phyloP scores from a whole-genome alignment of 345 rosid genomes.

The Euphorbia tirucalli region DNA sequence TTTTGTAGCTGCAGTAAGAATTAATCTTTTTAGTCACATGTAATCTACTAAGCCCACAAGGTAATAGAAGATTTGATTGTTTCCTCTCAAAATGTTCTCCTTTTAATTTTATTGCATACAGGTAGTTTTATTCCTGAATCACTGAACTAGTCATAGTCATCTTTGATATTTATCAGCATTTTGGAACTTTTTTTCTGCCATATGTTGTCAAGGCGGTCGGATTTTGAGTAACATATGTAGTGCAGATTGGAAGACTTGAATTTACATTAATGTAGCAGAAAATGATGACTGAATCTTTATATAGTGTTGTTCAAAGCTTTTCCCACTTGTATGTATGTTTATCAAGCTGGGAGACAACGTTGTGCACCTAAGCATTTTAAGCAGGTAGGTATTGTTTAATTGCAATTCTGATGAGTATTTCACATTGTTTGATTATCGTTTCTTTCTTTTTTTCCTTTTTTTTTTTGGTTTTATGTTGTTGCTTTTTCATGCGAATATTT shows the following conservation, averaged over 20 bases:
- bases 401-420: neutral
- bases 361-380: conserved; percentile 72
- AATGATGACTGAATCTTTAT: neutral
- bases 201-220: conserved; percentile 76
- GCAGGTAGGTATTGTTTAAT: conserved; percentile 53
- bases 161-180: conserved; percentile 43
- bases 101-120: conserved; percentile 11
- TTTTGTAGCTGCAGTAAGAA: conserved; percentile 5
- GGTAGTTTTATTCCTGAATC: neutral
- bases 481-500: neutral
- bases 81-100: neutral
- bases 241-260: conserved; percentile 74
- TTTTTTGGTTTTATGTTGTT: too few relatives aligned
- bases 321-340: conserved; percentile 7
- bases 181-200: conserved; percentile 77
- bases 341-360: conserved; percentile 63
- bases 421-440: neutral
- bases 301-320: neutral
- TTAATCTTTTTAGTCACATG: neutral
- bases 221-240: conserved; percentile 58
- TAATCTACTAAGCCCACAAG: neutral
- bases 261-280: conserved; percentile 40
- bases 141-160: conserved; percentile 3
- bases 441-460: too few relatives aligned
- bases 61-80: neutral